Conservation (phyloP, 371 early-diverging fungal genomes). For the Mucor circinelloides region DNA sequence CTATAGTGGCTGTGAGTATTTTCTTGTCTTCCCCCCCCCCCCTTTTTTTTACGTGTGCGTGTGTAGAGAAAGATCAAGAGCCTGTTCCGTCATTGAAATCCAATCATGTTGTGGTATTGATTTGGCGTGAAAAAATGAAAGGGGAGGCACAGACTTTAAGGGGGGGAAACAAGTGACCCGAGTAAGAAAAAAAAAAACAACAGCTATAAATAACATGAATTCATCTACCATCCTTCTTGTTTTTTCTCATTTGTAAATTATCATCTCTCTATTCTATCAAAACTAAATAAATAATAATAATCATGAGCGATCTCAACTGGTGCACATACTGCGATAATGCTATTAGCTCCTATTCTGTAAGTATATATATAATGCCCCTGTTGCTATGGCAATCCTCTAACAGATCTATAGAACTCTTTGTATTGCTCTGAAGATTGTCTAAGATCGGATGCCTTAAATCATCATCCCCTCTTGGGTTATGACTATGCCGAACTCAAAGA, state of each 20-base stretch:
- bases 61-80: neutral
- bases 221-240: neutral
- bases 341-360: slow-evolving; percentile 24
- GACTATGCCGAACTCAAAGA: slow-evolving; percentile 33
- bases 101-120: neutral
- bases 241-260: slow-evolving; percentile 5
- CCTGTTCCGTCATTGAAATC: slow-evolving; percentile 15
- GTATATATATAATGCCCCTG: neutral
- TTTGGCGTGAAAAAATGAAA: neutral
- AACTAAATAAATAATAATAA: neutral
- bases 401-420: slow-evolving; percentile 23
- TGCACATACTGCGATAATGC: slow-evolving; percentile 37
- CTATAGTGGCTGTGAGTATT: slow-evolving; percentile 3
- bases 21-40: neutral
- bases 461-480: slow-evolving; percentile 38
- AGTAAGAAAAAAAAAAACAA: neutral
- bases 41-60: neutral
- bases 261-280: neutral
- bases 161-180: neutral
- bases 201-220: neutral
- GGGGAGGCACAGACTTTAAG: slow-evolving; percentile 16
- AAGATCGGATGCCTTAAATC: slow-evolving; percentile 28
- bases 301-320: slow-evolving; percentile 33
- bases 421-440: slow-evolving; percentile 39
- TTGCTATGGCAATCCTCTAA: neutral